These are phyloP conservation scores for Torulaspora franciscae DNA, from an alignment of 805 yeast species.

Conservation along the genomic window DNA sequence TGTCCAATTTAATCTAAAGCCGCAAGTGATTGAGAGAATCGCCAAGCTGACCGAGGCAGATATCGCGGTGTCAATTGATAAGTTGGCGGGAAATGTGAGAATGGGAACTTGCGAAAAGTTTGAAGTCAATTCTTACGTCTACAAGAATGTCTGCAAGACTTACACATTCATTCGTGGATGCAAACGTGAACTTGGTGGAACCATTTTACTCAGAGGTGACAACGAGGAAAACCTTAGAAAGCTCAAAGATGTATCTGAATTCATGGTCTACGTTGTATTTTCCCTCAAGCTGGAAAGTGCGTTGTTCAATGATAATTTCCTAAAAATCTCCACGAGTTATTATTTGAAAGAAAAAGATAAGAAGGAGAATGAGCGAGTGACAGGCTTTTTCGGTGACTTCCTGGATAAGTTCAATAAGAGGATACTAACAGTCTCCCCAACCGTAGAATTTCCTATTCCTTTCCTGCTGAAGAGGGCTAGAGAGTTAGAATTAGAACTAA, in stretches of 20 bases:
- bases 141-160: constrained; percentile 55
- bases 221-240: constrained; percentile 54
- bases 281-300: constrained; percentile 77
- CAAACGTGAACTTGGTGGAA: constrained; percentile 67
- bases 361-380: constrained; percentile 15
- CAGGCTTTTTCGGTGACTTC: constrained; percentile 38
- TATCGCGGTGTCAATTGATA: constrained; percentile 80
- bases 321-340: constrained; percentile 42
- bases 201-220: constrained; percentile 82
- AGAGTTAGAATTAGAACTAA: constrained; percentile 42
- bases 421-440: constrained; percentile 77
- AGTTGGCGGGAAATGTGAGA: constrained; percentile 62
- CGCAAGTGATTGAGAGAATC: constrained; percentile 72
- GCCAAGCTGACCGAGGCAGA: constrained; percentile 79
- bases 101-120: constrained; percentile 73
- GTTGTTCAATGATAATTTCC: constrained; percentile 64
- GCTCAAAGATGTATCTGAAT: constrained; percentile 73
- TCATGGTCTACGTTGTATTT: constrained; percentile 72
- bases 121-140: constrained; percentile 63
- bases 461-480: constrained; percentile 52
- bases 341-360: constrained; percentile 28
- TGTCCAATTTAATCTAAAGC: constrained; percentile 76
- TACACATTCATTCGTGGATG: constrained; percentile 79
- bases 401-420: constrained; percentile 43
- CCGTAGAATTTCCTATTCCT: constrained; percentile 71